Conservation (phyloP, 805 yeast species). For the Nakazawaea pomicola region DNA sequence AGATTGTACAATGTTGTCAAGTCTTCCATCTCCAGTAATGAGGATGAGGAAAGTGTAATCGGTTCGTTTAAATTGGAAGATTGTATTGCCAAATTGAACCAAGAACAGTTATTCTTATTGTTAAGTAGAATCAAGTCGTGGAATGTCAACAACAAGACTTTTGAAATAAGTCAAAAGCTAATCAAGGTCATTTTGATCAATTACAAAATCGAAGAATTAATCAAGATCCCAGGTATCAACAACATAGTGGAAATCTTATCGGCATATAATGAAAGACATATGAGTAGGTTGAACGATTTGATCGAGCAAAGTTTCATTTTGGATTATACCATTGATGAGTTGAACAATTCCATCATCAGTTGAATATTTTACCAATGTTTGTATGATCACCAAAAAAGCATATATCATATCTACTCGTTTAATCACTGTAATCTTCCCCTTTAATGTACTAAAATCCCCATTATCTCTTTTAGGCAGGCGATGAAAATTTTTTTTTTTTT, state of each 20-base stretch:
- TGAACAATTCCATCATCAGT: constrained; percentile 38
- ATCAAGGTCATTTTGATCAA: constrained; percentile 58
- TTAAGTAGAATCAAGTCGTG: constrained; percentile 85
- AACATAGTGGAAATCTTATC: constrained; percentile 66
- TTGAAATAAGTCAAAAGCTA: constrained; percentile 74
- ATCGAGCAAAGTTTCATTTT: constrained; percentile 81
- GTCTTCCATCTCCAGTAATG: constrained; percentile 47
- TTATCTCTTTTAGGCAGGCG: neutral
- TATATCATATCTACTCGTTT: neutral
- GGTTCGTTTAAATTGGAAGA: constrained; percentile 61
- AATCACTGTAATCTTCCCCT: no score
- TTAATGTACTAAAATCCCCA: no score
- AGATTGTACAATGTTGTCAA: constrained; percentile 73
- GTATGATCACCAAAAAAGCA: neutral
- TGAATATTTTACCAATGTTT: neutral
- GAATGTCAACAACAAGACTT: constrained; percentile 86
- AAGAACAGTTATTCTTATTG: constrained; percentile 54
- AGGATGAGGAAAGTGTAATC: constrained; percentile 43
- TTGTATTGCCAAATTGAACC: constrained; percentile 50
- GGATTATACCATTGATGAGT: constrained; percentile 79
- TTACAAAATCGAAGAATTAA: constrained; percentile 50
- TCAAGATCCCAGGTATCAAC: constrained; percentile 64
- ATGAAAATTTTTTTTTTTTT: neutral
- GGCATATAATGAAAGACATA: constrained; percentile 89
- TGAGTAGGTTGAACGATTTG: constrained; percentile 66